Percentiles rank a stretch among this genome's conserved stretches.
These are phyloP conservation scores for Pseudocercospora eumusae DNA, from an alignment of 2,329 filamentous ascomycete species.

Conservation along the genomic window DNA sequence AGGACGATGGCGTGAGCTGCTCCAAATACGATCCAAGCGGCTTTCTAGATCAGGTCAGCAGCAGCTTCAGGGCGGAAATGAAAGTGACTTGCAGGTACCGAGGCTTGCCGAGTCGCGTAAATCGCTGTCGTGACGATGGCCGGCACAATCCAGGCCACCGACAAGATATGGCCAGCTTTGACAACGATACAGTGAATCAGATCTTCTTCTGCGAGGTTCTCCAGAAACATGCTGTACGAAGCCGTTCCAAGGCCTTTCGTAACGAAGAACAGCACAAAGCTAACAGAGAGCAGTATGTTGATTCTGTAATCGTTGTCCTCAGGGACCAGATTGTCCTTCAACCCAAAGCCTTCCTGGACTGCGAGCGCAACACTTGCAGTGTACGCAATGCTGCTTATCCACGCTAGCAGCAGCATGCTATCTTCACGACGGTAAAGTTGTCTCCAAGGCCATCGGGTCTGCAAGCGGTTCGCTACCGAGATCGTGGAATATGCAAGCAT, in stretches of 20 bases:
- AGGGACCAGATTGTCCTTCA: background rate
- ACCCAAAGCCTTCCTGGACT: background rate
- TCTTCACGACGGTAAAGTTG: slow-evolving; percentile 4
- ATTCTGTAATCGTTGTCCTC: background rate
- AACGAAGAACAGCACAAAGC: slow-evolving; percentile 10
- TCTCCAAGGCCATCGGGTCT: slow-evolving; percentile 10
- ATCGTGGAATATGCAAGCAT: slow-evolving; percentile 12
- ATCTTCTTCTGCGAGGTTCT: slow-evolving; percentile 7
- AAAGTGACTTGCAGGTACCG: background rate
- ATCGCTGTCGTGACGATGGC: slow-evolving; percentile 7
- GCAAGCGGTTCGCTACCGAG: slow-evolving; percentile 9
- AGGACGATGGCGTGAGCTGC: slow-evolving; percentile 1
- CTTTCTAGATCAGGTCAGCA: background rate
- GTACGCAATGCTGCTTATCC: slow-evolving; percentile 1
- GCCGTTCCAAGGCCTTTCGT: slow-evolving; percentile 8
- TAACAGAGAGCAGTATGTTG: background rate
- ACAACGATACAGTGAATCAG: background rate
- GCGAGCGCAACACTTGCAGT: slow-evolving; percentile 5
- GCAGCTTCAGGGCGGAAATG: background rate
- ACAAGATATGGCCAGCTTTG: background rate
- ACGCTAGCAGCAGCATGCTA: background rate
- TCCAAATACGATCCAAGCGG: slow-evolving; percentile 10
- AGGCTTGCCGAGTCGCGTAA: background rate
- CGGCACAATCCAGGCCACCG: slow-evolving; percentile 1
- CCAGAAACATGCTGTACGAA: slow-evolving; percentile 10